A percentile compares a stretch with the other conserved stretches of the same genome.
Conservation (phyloP, 2,329 filamentous ascomycete species). For the Akanthomyces lecanii region DNA sequence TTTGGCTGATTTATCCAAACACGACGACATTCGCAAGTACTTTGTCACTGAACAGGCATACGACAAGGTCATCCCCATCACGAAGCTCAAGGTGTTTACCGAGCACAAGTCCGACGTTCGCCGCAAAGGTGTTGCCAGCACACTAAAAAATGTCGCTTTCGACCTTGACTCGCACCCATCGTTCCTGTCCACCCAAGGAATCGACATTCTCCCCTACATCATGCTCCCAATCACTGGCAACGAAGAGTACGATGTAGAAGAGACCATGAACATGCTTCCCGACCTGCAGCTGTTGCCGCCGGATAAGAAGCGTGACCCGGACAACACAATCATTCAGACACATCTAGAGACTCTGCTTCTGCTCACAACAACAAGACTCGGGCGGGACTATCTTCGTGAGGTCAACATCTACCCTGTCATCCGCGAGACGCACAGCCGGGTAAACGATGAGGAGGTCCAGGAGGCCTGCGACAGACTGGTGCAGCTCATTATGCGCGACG, state of each 20-base stretch:
- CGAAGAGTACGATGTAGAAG: slow-evolving; percentile 85
- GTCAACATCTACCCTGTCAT: slow-evolving; percentile 87
- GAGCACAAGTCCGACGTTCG: slow-evolving; percentile 81
- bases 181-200: slow-evolving; percentile 66
- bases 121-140: slow-evolving; percentile 89
- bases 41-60: slow-evolving; percentile 71
- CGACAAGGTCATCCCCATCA: slow-evolving; percentile 80
- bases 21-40: slow-evolving; percentile 68
- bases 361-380: slow-evolving; percentile 71
- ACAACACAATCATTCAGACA: slow-evolving; percentile 72
- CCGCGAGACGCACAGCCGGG: slow-evolving; percentile 75
- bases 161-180: slow-evolving; percentile 67
- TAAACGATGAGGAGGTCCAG: slow-evolving; percentile 72
- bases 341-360: slow-evolving; percentile 86
- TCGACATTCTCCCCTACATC: slow-evolving; percentile 83
- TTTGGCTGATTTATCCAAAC: slow-evolving; percentile 87
- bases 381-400: slow-evolving; percentile 67
- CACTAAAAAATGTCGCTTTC: slow-evolving; percentile 92
- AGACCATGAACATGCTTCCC: slow-evolving; percentile 79
- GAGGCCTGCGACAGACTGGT: slow-evolving; percentile 88
- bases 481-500: slow-evolving; percentile 80
- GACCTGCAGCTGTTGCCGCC: slow-evolving; percentile 86
- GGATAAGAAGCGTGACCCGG: slow-evolving; percentile 80
- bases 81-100: slow-evolving; percentile 91
- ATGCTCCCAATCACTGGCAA: slow-evolving; percentile 81